Evolutionary conservation across 768 basidiomycete species (phyloP).

Genomic region (Russula earlei): DNA sequence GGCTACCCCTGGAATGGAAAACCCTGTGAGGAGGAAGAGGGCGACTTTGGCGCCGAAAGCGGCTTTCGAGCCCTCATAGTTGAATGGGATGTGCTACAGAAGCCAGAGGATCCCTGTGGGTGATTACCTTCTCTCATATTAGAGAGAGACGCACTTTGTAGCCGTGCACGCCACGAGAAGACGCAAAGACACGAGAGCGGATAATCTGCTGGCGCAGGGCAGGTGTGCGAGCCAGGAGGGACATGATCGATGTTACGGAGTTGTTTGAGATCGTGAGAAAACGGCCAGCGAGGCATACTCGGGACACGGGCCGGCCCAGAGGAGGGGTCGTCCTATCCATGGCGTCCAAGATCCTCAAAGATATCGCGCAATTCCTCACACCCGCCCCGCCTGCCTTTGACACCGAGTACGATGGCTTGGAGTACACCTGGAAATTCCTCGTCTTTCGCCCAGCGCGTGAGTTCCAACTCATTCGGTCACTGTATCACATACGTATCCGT

Average conservation of each 20-base stretch:
- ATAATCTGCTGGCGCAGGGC: slow-evolving; percentile 13
- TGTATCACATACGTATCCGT: not conserved
- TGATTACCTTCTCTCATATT: too few species aligned
- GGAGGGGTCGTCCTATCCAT: not conserved
- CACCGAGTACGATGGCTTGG: slow-evolving; percentile 60
- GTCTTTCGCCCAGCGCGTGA: slow-evolving; percentile 73
- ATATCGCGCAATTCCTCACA: slow-evolving; percentile 30
- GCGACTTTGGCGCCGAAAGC: slow-evolving; percentile 12
- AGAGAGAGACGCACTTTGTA: slow-evolving; percentile 9
- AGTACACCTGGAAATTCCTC: slow-evolving; percentile 66
- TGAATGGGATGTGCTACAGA: slow-evolving; percentile 19
- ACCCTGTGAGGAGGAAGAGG: slow-evolving; percentile 13
- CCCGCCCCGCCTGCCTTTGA: slow-evolving; percentile 48
- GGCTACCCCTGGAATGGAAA: slow-evolving; percentile 22
- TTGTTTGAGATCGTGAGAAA: too few species aligned
- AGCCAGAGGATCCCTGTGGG: not conserved
- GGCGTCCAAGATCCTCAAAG: not conserved
- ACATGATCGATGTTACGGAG: slow-evolving; percentile 7
- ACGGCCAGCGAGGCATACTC: not conserved
- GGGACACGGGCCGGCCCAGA: not conserved
- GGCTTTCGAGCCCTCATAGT: slow-evolving; percentile 13
- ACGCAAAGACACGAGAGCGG: slow-evolving; percentile 11
- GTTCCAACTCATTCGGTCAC: slow-evolving; percentile 23
- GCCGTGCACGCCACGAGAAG: slow-evolving; percentile 16
- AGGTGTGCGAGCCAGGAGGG: slow-evolving; percentile 17